These are phyloP conservation scores for Chlorella sp. DNA, from an alignment of 139 green algal species.

Conservation along the genomic window DNA sequence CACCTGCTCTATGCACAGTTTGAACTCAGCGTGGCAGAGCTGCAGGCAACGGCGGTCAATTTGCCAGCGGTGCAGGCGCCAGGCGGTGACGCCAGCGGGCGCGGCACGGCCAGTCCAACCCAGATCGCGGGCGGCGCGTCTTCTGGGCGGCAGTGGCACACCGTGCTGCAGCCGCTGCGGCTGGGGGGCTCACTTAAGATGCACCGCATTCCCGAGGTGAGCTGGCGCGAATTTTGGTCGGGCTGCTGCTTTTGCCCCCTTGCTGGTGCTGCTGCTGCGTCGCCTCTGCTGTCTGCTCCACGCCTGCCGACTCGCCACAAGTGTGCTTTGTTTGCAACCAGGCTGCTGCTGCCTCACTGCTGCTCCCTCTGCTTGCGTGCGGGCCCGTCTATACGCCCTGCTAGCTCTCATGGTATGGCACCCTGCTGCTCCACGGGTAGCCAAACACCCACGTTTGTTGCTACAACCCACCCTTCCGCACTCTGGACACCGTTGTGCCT, in stretches of 20 bases:
- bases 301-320: too few species aligned
- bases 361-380: too few species aligned
- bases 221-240: background rate
- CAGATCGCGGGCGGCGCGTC: background rate
- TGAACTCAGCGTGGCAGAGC: conserved; percentile 16
- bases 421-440: too few species aligned
- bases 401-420: too few species aligned
- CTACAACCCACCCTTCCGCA: too few species aligned
- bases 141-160: background rate
- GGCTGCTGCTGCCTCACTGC: too few species aligned
- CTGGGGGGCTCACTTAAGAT: conserved; percentile 10
- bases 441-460: too few species aligned
- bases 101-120: background rate
- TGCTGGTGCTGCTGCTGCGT: too few species aligned
- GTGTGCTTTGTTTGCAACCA: background rate
- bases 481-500: background rate
- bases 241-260: background rate
- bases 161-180: conserved; percentile 26
- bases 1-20: conserved; percentile 37
- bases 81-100: background rate
- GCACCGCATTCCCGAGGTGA: conserved; percentile 36
- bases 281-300: background rate
- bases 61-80: background rate
- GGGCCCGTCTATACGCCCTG: too few species aligned
- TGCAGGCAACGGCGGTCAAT: background rate